Percentiles rank a stretch among this genome's conserved stretches.
These are phyloP conservation scores for Hymenoscyphus repandus DNA, from an alignment of 2,329 filamentous ascomycete species.

Conservation along the genomic window DNA sequence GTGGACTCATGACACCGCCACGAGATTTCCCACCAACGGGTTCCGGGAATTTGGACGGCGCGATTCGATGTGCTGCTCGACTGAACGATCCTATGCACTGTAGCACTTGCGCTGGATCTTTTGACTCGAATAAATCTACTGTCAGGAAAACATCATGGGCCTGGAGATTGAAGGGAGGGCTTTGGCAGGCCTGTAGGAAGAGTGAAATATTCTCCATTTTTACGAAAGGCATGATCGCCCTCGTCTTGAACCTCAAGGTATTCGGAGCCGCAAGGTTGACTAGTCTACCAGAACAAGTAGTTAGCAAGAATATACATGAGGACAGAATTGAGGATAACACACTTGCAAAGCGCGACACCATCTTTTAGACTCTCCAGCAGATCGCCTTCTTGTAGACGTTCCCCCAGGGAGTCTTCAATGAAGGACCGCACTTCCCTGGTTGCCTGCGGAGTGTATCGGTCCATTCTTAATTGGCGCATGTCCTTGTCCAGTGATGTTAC, in stretches of 20 bases:
- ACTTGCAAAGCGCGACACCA: constrained; percentile 91
- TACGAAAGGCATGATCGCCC: constrained; percentile 92
- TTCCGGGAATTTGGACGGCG: constrained; percentile 68
- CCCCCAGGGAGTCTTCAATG: constrained; percentile 78
- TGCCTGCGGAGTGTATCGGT: constrained; percentile 86
- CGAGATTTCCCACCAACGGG: constrained; percentile 68
- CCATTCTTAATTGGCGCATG: constrained; percentile 85
- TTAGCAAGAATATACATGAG: constrained; percentile 7
- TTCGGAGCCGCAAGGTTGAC: constrained; percentile 73
- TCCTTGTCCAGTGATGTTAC: constrained; percentile 93
- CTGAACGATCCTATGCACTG: constrained; percentile 93
- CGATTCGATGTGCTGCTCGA: constrained; percentile 69
- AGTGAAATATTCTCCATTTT: constrained; percentile 99
- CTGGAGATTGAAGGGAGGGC: constrained; percentile 77
- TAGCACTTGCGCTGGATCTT: constrained; percentile 92
- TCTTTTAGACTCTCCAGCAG: constrained; percentile 83
- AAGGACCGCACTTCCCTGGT: constrained; percentile 79
- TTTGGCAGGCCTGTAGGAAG: constrained; percentile 84
- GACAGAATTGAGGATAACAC: constrained; percentile 31
- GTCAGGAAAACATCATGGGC: constrained; percentile 96
- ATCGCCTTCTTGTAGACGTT: constrained; percentile 66
- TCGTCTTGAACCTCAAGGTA: constrained; percentile 77
- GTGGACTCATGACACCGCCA: constrained; percentile 57
- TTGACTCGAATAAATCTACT: constrained; percentile 90
- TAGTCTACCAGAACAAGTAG: constrained; percentile 44